These are phyloP conservation scores for Domatiomyces globalis DNA, from an alignment of 2,329 filamentous ascomycete species.

Conservation along the genomic window DNA sequence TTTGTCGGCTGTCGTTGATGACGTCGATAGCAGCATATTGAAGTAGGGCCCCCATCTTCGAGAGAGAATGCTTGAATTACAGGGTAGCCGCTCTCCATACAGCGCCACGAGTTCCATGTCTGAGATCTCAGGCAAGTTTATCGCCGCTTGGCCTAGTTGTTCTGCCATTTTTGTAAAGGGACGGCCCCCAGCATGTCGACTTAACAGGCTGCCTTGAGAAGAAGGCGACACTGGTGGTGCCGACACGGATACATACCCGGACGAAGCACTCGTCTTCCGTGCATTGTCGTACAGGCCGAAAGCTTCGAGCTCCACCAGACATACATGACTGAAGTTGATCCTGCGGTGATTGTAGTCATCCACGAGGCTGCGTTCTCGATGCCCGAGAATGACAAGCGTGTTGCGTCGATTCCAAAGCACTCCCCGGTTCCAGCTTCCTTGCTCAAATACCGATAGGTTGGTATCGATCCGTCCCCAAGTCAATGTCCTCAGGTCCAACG, in stretches of 20 bases:
- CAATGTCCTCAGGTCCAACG: slow-evolving; percentile 70
- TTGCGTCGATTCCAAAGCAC: slow-evolving; percentile 88
- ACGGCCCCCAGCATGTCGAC: slow-evolving; percentile 57
- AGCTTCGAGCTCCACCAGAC: slow-evolving; percentile 90
- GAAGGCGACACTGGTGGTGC: slow-evolving; percentile 45
- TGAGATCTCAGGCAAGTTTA: slow-evolving; percentile 67
- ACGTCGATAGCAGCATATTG: slow-evolving; percentile 76
- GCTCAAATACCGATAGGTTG: slow-evolving; percentile 82
- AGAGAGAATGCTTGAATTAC: slow-evolving; percentile 79
- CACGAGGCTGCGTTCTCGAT: slow-evolving; percentile 81
- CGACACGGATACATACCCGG: slow-evolving; percentile 73
- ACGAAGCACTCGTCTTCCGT: slow-evolving; percentile 60
- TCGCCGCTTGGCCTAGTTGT: slow-evolving; percentile 67
- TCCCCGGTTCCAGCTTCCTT: slow-evolving; percentile 95
- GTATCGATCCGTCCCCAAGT: slow-evolving; percentile 95
- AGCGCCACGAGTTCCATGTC: slow-evolving; percentile 97
- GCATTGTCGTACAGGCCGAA: slow-evolving; percentile 97
- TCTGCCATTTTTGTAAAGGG: slow-evolving; percentile 64
- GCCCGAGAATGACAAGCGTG: slow-evolving; percentile 88
- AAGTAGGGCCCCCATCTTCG: slow-evolving; percentile 93
- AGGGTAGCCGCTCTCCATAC: slow-evolving; percentile 77
- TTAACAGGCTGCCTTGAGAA: slow-evolving; percentile 24
- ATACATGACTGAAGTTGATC: slow-evolving; percentile 94
- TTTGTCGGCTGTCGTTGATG: slow-evolving; percentile 48
- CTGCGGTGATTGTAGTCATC: slow-evolving; percentile 97